These are phyloP conservation scores for Geoglossum glabrum DNA, from an alignment of 495 filamentous ascomycete genomes.

Conservation along the genomic window DNA sequence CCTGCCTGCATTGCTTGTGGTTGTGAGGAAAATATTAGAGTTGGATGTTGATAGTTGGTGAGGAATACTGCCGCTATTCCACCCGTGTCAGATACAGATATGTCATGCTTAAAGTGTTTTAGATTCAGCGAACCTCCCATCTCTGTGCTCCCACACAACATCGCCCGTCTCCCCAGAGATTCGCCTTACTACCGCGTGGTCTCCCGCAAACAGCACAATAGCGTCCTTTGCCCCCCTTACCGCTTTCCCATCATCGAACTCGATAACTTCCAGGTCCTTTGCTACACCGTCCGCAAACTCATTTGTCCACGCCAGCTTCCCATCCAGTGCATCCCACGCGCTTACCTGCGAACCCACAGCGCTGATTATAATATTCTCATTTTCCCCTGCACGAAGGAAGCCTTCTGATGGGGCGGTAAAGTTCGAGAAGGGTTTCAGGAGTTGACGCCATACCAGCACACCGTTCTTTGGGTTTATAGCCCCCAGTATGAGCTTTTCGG, in stretches of 20 bases:
- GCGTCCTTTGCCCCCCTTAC: constrained; percentile 39
- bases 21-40: constrained; percentile 55
- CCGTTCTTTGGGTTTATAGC: constrained; percentile 82
- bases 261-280: constrained; percentile 61
- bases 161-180: constrained; percentile 54
- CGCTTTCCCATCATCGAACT: constrained; percentile 37
- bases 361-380: constrained; percentile 49
- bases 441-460: constrained; percentile 67
- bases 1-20: constrained; percentile 40
- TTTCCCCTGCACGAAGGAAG: constrained; percentile 51
- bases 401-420: constrained; percentile 13
- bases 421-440: constrained; percentile 20
- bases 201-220: constrained; percentile 43
- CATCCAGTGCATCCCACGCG: constrained; percentile 70
- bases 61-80: constrained; percentile 39
- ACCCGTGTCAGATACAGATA: not conserved
- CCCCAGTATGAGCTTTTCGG: constrained; percentile 58
- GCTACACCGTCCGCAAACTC: constrained; percentile 34
- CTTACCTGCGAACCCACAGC: constrained; percentile 45
- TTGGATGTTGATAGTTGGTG: constrained; percentile 62
- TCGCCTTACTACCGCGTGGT: constrained; percentile 39
- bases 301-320: constrained; percentile 54
- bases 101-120: not conserved
- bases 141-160: constrained; percentile 56
- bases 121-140: constrained; percentile 27